Base-by-base conservation (phyloP, 495 filamentous ascomycete species). In the Rhypophila decipiens region DNA sequence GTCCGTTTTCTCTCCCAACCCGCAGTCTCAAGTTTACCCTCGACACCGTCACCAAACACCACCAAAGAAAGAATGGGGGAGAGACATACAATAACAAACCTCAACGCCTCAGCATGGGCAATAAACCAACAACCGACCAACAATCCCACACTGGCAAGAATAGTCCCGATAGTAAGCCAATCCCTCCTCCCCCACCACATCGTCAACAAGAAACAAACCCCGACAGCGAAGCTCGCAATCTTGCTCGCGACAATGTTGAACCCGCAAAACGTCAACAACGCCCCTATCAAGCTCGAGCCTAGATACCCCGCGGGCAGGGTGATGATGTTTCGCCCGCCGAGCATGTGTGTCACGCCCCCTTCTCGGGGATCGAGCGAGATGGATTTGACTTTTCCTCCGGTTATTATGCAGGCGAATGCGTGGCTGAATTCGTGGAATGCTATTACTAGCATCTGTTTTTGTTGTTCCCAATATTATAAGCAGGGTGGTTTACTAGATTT, bases 371-470 rank as follows among this genome's bases (percentile, higher is more conserved):
- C 83, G 27, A 72, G 59, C 1, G 42, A 44, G 44, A 69, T 90
- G n/a, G 79, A 83, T 46, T 86, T 77, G 33, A 90, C 85, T 38
- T 68, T 69, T 5, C 85, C 86, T 36, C 86, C 85, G 0, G 86
- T 90, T 39, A 82, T 79, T 52, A 79, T 75, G 34, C 84, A 82
- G 4, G 82, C 80, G 52, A 85, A 80, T 37, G 86, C 86, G 68
- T 90, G 86, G 24, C 82, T 77, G 63, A 88, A 90, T 61, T 90
- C 86, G 70, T 90, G 85, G 66, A 88, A 90, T 24, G 86, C 85
- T 42, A 90, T 90, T 10, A 88, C 85, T 27, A 90, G 76, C 86
- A 90, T 90, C 82, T 35, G 41, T 9, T 12, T 22, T 2, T 17
- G 20, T 36, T 3, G 33, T 11, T 83, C 49, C 36, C 24, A 52